phyloP scores from a whole-genome alignment of 192 early-diverging fungal genomes.

The Rhizophagus clarus region DNA sequence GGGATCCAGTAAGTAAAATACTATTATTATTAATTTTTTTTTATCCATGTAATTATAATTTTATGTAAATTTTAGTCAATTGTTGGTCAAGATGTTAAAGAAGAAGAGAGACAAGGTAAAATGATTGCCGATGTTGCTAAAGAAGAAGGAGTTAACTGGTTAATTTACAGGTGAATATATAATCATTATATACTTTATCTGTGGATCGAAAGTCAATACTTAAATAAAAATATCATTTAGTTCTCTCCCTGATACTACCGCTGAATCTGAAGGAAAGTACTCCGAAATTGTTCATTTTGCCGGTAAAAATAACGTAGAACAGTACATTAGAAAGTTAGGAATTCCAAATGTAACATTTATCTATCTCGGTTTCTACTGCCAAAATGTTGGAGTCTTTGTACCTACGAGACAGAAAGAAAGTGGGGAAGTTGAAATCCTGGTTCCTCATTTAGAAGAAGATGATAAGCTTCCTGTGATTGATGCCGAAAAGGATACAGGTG shows the following conservation, averaged over 20 bases:
- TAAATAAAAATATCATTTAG: not conserved
- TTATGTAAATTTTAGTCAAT: no score
- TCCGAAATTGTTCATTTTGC: not conserved
- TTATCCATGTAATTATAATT: no score
- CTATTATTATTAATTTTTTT: no score
- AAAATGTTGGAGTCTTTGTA: not conserved
- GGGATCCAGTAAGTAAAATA: no score
- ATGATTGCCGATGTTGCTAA: constrained; percentile 5
- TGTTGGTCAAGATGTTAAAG: not conserved
- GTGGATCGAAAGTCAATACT: no score
- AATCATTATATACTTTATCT: no score
- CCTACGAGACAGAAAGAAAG: not conserved
- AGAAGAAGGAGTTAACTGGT: constrained; percentile 5
- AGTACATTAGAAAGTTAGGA: constrained; percentile 1
- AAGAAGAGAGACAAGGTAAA: constrained; percentile 15
- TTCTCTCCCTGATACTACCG: not conserved
- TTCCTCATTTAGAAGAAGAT: not conserved
- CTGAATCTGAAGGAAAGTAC: no score
- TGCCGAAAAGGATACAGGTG: not conserved
- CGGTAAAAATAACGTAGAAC: constrained; percentile 3
- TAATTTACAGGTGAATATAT: not conserved
- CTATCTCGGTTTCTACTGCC: not conserved
- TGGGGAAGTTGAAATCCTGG: not conserved
- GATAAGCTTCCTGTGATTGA: not conserved
- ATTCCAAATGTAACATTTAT: constrained; percentile 22